Evolutionary conservation across 2,329 filamentous ascomycete species (phyloP), one percentile per base, ranked within the genome.

Genomic region (Proliferodiscus dingleyae): DNA sequence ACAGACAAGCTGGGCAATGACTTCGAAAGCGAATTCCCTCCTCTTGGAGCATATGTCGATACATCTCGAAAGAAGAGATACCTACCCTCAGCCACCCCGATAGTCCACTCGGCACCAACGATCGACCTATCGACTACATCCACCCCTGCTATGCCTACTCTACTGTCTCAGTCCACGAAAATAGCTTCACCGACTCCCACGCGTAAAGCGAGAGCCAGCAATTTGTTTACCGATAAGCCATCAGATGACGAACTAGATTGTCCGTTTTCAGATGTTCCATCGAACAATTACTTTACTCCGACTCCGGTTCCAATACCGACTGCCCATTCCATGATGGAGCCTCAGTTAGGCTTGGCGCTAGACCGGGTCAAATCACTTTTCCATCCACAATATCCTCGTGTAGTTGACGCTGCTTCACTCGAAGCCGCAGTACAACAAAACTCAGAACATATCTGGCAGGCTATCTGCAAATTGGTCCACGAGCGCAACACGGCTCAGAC

Each of bases 341-440:
- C 34, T 22, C 34, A 23, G 10, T n/a, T n/a, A n/a, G n/a, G n/a
- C n/a, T 13, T 4, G 6, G 11, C 6, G 11, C 10, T 19, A 37
- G 8, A 24, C 9, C 34, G 34, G n/a, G 19, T 21, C 34, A 21
- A 37, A 8, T 37, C 34, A n/a, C 34, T 19, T 21, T 37, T 37
- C 11, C 15, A 37, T n/a, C 36, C 26, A 30, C 5, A 18, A 7
- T 9, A 39, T 13, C 39, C 49, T 19, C 24, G 22, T 9, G 21
- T 51, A 9, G 40, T 34, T 22, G 42, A 51, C 19, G 41, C 41
- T 22, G n/a, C 16, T 6, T 48, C 45, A 6, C 42, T 51, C 2
- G 32, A 32, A 21, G 22, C 5, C 8, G 49, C 49, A 2, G 42
- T 45, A 11, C n/a, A 39, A 2, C 4, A 28, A 6, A 15, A 47